Evolutionary conservation across 2,329 filamentous ascomycete species (phyloP), one percentile per base, ranked within the genome.

Genomic region (Chrysoporthe deuterocubensis): DNA sequence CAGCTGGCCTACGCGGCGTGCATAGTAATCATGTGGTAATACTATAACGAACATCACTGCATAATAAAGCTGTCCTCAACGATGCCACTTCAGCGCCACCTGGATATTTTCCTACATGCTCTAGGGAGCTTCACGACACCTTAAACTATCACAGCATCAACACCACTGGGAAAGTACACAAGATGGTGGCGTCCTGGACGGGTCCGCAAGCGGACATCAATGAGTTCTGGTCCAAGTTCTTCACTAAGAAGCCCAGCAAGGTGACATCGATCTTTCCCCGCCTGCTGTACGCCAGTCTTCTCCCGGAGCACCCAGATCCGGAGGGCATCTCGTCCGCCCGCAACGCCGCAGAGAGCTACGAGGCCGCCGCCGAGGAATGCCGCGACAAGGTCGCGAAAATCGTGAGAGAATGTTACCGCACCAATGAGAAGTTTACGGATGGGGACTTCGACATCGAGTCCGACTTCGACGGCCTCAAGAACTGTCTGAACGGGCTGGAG

Each of bases 371-470:
- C 14, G 71, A 72, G 40, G 77, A 80, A 60, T 83, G 81, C 69
- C 76, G 77, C 40, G 78, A 78, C 60, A 77, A 75, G 54, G 81
- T 83, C 18, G 74, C 72, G 48, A 77, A 78, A 48, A 77, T 82
- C 64, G 76, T 81, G 50, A 74, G 74, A 52, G 80, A 82, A 69
- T 83, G 81, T 72, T 73, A 78, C 54, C 79, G 80, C 40, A 82
- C 79, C 34, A 83, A 83, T 69, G 76, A 80, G 67, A 83, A 81
- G 73, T 83, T 80, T 67, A 81, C 78, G 57, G 81, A 83, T 62
- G 75, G 79, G 1, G 80, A 82, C 70, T 83, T 82, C 66, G 80
- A 82, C 66, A 78, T 82, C 61, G 81, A 82, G 71, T 68, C 71
- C 6, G 81, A 83, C 67, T 72, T 72, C 1, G 63, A 73, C 13